Evolutionary conservation across 1,284 basidiomycete species (phyloP).

Genomic region (Austroboletus niveus): DNA sequence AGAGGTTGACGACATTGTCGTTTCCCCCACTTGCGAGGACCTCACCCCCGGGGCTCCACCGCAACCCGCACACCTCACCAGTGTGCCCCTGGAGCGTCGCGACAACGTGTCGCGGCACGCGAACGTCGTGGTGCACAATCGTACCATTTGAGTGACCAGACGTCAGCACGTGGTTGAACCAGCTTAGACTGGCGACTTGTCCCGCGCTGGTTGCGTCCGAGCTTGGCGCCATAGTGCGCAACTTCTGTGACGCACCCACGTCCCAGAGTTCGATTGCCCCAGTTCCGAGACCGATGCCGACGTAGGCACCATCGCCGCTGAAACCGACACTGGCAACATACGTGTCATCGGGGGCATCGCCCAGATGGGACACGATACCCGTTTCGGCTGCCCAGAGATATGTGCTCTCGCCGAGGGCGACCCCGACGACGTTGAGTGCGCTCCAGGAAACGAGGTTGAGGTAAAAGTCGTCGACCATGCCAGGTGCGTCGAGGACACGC

Average conservation of each 20-base stretch:
- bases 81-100: slow-evolving; percentile 86
- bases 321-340: slow-evolving; percentile 84
- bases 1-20: slow-evolving; percentile 96
- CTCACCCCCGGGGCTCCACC: slow-evolving; percentile 83
- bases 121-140: slow-evolving; percentile 94
- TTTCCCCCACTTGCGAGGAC: slow-evolving; percentile 93
- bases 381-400: slow-evolving; percentile 96
- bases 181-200: slow-evolving; percentile 80
- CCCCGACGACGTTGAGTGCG: slow-evolving; percentile 81
- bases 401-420: slow-evolving; percentile 78
- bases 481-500: slow-evolving; percentile 92
- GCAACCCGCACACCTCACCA: slow-evolving; percentile 85
- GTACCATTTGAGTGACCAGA: slow-evolving; percentile 89
- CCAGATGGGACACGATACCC: slow-evolving; percentile 78
- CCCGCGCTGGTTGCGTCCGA: slow-evolving; percentile 36
- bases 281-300: slow-evolving; percentile 82
- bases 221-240: slow-evolving; percentile 78
- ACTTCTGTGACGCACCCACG: slow-evolving; percentile 73
- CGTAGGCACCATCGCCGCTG: slow-evolving; percentile 83
- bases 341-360: slow-evolving; percentile 69
- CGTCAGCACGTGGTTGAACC: slow-evolving; percentile 84
- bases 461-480: slow-evolving; percentile 96
- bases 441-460: slow-evolving; percentile 94
- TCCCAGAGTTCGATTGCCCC: slow-evolving; percentile 98
- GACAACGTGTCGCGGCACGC: slow-evolving; percentile 84